A percentile compares a stretch with the other conserved stretches of the same genome.
These are phyloP conservation scores for Amphichorda felina DNA, from an alignment of 2,329 filamentous ascomycete genomes.

Conservation along the genomic window DNA sequence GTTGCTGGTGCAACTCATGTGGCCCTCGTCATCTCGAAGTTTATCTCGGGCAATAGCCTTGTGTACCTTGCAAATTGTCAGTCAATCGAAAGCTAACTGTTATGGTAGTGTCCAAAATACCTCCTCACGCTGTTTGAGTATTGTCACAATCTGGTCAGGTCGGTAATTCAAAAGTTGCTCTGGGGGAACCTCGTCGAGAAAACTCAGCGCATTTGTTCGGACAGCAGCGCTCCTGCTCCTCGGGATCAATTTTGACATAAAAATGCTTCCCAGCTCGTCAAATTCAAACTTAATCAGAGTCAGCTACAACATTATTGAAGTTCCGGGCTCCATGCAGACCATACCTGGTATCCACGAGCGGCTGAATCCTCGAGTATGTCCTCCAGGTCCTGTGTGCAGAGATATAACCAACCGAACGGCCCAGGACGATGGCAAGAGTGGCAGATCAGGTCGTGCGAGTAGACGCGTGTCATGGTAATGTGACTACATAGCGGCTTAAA, in stretches of 20 bases:
- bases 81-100: neutral
- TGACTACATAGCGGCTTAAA: constrained; percentile 47
- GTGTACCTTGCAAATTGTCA: constrained; percentile 16
- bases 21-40: no score
- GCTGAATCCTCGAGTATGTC: constrained; percentile 20
- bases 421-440: constrained; percentile 42
- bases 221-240: constrained; percentile 26
- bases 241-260: constrained; percentile 19
- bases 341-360: constrained; percentile 10
- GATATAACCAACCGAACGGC: constrained; percentile 59
- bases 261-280: constrained; percentile 18
- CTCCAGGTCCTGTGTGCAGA: constrained; percentile 55
- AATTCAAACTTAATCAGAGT: constrained; percentile 15
- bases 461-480: constrained; percentile 54
- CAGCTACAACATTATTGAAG: no score
- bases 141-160: constrained; percentile 30
- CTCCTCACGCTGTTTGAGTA: constrained; percentile 37
- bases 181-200: constrained; percentile 30
- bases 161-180: constrained; percentile 31
- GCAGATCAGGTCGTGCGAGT: constrained; percentile 41
- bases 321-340: neutral
- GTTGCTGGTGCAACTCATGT: neutral
- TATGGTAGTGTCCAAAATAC: constrained; percentile 15
- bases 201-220: constrained; percentile 28
- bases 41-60: constrained; percentile 16